Evolutionary conservation across 2,329 filamentous ascomycete genomes (phyloP), one percentile per base, ranked within the genome.

Genomic region (Sordariomycetes sp.): DNA sequence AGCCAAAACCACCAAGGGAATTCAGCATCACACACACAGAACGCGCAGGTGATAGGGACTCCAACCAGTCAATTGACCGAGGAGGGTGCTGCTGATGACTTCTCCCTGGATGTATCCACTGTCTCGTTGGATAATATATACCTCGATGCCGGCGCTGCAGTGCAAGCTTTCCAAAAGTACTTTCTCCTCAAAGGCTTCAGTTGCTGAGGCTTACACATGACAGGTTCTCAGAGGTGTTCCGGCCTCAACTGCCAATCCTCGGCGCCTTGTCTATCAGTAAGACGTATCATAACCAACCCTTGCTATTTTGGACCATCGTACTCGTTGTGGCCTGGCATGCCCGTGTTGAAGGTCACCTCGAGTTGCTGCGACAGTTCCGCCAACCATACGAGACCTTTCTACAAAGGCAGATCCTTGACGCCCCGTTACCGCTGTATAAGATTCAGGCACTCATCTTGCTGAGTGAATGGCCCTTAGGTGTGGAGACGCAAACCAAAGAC

Each of bases 291-390:
- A 43, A 42, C 29, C 49, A 48, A 8, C 40, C 40, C 4, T 44
- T 54, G 24, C 46, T 54, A 5, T 54, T 54, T 21, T 54, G 50
- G 51, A 50, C 45, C 11, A 47, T 54, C 21, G 34, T 53, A 3
- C 21, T 38, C 14, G 33, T 51, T 21, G 45, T 51, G 15, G 26
- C 44, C 14, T 39, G 39, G 15, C 49, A 43, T 18, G 38, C 42
- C 3, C 39, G 42, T 1, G 29, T 42, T 5, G 36, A 35, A 9
- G 39, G 39, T 2, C 39, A 43, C 17, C 37, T 45, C 15, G 35
- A 33, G 8, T 27, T 54, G 7, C 50, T 43, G 34, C 19, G 32
- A 16, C 42, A 43, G 17, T 42, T 54, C 26, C 36, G 41, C 27
- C 37, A 33, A 8, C 48, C 47, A 6, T 54, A 47, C 32, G 39